Conservation (phyloP, 345 rosid species). For the Odontarrhena argentea region DNA sequence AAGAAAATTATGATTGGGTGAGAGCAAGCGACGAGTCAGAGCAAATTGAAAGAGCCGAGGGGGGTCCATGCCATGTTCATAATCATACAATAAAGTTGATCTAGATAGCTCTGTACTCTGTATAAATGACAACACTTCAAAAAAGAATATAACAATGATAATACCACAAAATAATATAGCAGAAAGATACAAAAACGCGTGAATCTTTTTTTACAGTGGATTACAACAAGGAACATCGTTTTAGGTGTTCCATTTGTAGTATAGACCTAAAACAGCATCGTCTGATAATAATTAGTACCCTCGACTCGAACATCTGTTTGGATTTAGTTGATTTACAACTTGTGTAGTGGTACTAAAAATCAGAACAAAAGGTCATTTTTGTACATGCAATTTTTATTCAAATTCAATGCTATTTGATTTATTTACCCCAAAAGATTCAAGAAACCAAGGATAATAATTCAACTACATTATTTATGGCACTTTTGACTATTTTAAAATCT, state of each 20-base stretch:
- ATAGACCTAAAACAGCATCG: not conserved
- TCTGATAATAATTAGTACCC: not conserved
- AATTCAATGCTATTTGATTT: not conserved
- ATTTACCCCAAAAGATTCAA: not conserved
- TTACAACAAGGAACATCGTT: slow-evolving; percentile 22
- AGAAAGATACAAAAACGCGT: slow-evolving; percentile 31
- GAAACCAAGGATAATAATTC: not conserved
- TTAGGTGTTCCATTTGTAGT: slow-evolving; percentile 30
- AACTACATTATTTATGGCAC: not conserved
- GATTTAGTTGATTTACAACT: too few relatives aligned
- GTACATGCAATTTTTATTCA: not conserved
- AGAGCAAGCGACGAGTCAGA: slow-evolving; percentile 29
- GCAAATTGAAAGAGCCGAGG: slow-evolving; percentile 26
- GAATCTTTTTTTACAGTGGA: slow-evolving; percentile 1
- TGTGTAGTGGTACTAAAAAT: not conserved
- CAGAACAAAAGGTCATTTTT: not conserved
- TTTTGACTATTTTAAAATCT: not conserved
- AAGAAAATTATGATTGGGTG: slow-evolving; percentile 22
- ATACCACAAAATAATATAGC: not conserved
- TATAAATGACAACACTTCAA: slow-evolving; percentile 22
- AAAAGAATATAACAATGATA: slow-evolving; percentile 15
- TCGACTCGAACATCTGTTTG: too few relatives aligned
- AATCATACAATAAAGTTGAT: slow-evolving; percentile 30
- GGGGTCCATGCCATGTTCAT: slow-evolving; percentile 25
- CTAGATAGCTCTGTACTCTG: not conserved